A percentile compares a stretch with the other conserved stretches of the same genome.
phyloP scores from a whole-genome alignment of 2,329 filamentous ascomycete genomes.

The Thelonectria rubi region DNA sequence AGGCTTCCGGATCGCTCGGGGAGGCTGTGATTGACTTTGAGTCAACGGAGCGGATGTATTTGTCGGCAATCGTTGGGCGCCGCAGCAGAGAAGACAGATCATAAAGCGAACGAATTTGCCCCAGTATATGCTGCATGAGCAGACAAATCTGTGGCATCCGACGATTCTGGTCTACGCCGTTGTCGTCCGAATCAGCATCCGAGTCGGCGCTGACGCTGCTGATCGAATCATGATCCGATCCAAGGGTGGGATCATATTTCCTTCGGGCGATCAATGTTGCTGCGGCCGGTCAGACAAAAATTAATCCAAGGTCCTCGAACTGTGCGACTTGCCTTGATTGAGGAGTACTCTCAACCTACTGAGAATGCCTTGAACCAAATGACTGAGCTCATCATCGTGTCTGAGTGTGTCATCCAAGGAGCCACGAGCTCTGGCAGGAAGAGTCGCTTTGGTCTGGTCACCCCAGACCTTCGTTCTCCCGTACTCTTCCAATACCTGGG shows the following conservation, averaged over 20 bases:
- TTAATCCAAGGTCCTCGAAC: accelerated
- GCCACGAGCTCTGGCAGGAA: constrained; percentile 8
- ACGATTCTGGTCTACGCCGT: not conserved
- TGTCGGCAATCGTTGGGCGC: constrained; percentile 8
- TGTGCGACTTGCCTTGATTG: not conserved
- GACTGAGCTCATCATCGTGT: constrained; percentile 8
- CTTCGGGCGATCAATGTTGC: constrained; percentile 2
- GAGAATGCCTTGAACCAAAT: not conserved
- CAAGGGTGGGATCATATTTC: constrained; percentile 2
- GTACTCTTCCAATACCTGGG: constrained; percentile 14
- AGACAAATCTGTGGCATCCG: constrained; percentile 10
- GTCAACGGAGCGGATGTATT: constrained; percentile 10
- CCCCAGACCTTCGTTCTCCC: constrained; percentile 18
- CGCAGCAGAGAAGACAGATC: constrained; percentile 8
- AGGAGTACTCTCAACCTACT: not conserved
- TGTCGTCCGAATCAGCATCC: not conserved
- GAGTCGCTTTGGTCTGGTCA: constrained; percentile 5
- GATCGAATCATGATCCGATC: constrained; percentile 11
- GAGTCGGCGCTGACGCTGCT: constrained; percentile 19
- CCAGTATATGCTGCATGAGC: constrained; percentile 4
- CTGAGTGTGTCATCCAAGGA: constrained; percentile 13
- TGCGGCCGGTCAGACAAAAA: not conserved
- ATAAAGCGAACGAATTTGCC: constrained; percentile 13
- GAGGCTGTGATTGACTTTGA: not conserved
- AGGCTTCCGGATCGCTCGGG: not conserved